A percentile compares a stretch with the other conserved stretches of the same genome.
Conservation (phyloP, 1,139 yeast genomes). For the Wickerhamomyces sp. region DNA sequence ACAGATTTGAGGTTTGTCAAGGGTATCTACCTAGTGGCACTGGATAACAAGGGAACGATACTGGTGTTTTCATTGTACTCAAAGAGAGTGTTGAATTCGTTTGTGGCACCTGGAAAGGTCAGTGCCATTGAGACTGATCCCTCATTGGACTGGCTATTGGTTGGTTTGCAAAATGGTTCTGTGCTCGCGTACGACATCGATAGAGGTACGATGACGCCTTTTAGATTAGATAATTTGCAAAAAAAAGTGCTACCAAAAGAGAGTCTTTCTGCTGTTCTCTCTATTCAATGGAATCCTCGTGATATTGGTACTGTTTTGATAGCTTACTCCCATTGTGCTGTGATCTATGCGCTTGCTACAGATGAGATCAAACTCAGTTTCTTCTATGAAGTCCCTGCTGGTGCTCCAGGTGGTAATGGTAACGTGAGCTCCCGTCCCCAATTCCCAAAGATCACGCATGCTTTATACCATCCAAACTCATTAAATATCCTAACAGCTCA, state of each 20-base stretch:
- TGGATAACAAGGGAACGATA: slow-evolving; percentile 50
- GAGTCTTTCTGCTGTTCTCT: slow-evolving; percentile 50
- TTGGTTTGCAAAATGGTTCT: slow-evolving; percentile 78
- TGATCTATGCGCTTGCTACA: slow-evolving; percentile 61
- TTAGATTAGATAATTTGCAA: slow-evolving; percentile 70
- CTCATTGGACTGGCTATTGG: slow-evolving; percentile 75
- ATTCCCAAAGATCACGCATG: slow-evolving; percentile 49
- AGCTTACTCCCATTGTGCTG: slow-evolving; percentile 65
- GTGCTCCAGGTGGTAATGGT: slow-evolving; percentile 61
- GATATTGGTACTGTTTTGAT: slow-evolving; percentile 77
- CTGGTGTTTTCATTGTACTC: slow-evolving; percentile 67
- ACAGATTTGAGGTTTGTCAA: slow-evolving; percentile 60
- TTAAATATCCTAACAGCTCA: slow-evolving; percentile 76
- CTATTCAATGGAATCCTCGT: slow-evolving; percentile 80
- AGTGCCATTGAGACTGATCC: slow-evolving; percentile 75
- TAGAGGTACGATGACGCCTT: slow-evolving; percentile 60
- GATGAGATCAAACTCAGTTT: slow-evolving; percentile 53
- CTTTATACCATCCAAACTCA: slow-evolving; percentile 92
- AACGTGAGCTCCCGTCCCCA: slow-evolving; percentile 35
- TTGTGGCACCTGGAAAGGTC: slow-evolving; percentile 58
- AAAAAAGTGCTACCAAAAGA: slow-evolving; percentile 33
- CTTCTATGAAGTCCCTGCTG: slow-evolving; percentile 53
- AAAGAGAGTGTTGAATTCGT: slow-evolving; percentile 48
- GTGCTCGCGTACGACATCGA: slow-evolving; percentile 80
- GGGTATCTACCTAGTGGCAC: slow-evolving; percentile 73